A percentile compares a stretch with the other conserved stretches of the same genome.
Conservation (phyloP, 2,329 filamentous ascomycete genomes). For the Colletotrichum caudatum region DNA sequence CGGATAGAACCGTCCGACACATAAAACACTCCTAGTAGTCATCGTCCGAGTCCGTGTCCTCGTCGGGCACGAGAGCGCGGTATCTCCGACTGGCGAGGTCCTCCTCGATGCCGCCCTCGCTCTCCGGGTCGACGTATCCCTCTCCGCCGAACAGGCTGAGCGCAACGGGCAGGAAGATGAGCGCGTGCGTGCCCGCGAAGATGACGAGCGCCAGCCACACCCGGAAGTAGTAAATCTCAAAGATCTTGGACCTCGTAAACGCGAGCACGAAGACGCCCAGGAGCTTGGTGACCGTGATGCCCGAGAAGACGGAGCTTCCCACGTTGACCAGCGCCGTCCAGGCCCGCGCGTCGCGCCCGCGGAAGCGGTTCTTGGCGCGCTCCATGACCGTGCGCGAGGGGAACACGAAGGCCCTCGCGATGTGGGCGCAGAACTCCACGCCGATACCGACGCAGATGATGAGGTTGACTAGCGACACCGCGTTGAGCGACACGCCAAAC, state of each 20-base stretch:
- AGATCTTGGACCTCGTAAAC: conserved; percentile 97
- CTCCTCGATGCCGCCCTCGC: conserved; percentile 88
- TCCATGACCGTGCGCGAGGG: conserved; percentile 87
- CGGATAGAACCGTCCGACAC: neutral
- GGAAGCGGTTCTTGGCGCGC: conserved; percentile 80
- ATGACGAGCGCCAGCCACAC: conserved; percentile 94
- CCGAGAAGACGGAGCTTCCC: conserved; percentile 92
- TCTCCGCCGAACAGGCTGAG: conserved; percentile 87
- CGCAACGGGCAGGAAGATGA: conserved; percentile 91
- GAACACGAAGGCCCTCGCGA: conserved; percentile 96
- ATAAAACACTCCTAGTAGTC: conserved; percentile 55
- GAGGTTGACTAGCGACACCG: conserved; percentile 93
- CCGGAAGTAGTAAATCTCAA: conserved; percentile 99
- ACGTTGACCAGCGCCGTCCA: conserved; percentile 97
- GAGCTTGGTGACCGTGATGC: conserved; percentile 96
- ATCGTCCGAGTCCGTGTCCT: conserved; percentile 80
- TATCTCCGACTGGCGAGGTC: conserved; percentile 86
- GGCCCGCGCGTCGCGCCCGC: conserved; percentile 84
- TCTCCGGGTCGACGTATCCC: conserved; percentile 89
- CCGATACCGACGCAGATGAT: conserved; percentile 97
- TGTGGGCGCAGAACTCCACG: conserved; percentile 97
- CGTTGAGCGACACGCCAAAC: conserved; percentile 89
- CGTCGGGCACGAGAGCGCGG: conserved; percentile 80
- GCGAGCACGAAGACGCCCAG: conserved; percentile 92
- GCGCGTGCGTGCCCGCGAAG: conserved; percentile 87